Base-by-base conservation (phyloP, 2,329 filamentous ascomycete genomes). In the Colletotrichum sp. region DNA sequence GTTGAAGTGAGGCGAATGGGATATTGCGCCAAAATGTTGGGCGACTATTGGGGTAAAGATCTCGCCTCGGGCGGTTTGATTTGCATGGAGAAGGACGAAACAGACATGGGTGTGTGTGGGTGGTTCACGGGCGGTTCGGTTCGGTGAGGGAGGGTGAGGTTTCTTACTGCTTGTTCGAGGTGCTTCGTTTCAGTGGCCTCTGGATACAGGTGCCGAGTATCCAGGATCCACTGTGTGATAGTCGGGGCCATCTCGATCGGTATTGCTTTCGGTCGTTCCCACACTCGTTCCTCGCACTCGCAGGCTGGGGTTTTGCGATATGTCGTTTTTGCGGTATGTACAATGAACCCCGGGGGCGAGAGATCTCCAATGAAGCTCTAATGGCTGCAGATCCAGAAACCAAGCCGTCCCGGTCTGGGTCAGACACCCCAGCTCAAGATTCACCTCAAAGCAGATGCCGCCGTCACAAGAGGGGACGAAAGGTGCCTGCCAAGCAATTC, bases 201-300 rank as follows among this genome's bases (percentile, higher is more conserved):
- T n/a, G 89, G 87, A 88, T 90, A 93, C 66, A 92, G 83, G 5
- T 81, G 76, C 47, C 90, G 85, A 5, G 91, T 93, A 81, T 93
- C 91, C 47, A 93, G 82, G 69, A 91, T 83, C 89, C 91, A 93
- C 82, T 91, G 90, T 73, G 91, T 83, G 65, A 92, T 82, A 61
- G 83, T 79, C 3, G 84, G 82, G 33, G 75, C 61, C 55, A 74
- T 74, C 57, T 74, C 58, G 55, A 71, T 61, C 61, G 59, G 55
- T 47, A 61, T 62, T 61, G 34, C 62, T 62, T 70, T 66, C 54
- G 43, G 33, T 63, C 6, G 74, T 64, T 74, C 67, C 31, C 59
- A 70, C 57, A 33, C n/a, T 51, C 54, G 31, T 54, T 59, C 31
- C 51, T 61, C 33, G 58, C 57, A 58, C 31, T 58, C 38, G 36